These are phyloP conservation scores for Globisporangium mamillatum DNA, from an alignment of 352 stramenopile species.

Conservation along the genomic window DNA sequence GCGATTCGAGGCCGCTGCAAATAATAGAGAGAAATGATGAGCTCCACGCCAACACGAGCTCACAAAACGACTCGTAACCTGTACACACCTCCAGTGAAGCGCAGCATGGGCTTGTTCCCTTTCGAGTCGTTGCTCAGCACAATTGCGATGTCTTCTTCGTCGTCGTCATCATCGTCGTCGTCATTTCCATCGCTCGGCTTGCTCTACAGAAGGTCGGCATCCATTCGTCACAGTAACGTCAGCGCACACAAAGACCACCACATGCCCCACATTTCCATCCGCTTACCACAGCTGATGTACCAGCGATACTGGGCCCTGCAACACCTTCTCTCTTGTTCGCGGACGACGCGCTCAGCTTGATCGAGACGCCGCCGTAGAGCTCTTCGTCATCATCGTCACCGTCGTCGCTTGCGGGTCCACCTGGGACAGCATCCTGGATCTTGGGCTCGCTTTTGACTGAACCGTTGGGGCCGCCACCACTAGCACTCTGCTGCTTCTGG, in stretches of 20 bases:
- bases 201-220: not conserved
- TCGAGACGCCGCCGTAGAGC: slow-evolving; percentile 77
- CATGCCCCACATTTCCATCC: too few species aligned
- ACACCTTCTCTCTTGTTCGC: slow-evolving; percentile 12
- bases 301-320: slow-evolving; percentile 10
- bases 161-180: slow-evolving; percentile 76
- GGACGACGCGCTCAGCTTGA: slow-evolving; percentile 50
- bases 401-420: slow-evolving; percentile 16
- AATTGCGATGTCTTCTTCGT: slow-evolving; percentile 84
- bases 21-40: not conserved
- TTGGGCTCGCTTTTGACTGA: not conserved
- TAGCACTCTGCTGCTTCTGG: not conserved
- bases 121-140: slow-evolving; percentile 65
- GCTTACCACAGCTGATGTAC: not conserved
- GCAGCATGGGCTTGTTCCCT: slow-evolving; percentile 65
- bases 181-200: slow-evolving; percentile 22
- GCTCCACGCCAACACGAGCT: not conserved
- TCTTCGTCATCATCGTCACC: slow-evolving; percentile 74
- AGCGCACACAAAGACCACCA: not conserved
- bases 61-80: too few species aligned
- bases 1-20: slow-evolving; percentile 40
- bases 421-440: not conserved
- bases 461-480: not conserved
- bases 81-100: slow-evolving; percentile 56
- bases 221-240: not conserved